phyloP scores from a whole-genome alignment of 305 asterid species.

The Fraxinus angustifolia region DNA sequence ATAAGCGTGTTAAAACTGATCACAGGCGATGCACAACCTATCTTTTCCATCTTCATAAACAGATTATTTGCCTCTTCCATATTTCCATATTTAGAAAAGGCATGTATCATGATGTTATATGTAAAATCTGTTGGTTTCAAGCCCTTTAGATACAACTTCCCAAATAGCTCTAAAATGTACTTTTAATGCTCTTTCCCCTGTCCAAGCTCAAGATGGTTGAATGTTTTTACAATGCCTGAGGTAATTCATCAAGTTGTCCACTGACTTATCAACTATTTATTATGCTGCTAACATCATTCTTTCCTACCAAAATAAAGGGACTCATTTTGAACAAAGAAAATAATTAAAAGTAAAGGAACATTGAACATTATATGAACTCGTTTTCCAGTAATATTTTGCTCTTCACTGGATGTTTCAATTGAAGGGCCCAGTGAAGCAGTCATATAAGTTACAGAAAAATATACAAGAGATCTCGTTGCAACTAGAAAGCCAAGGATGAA shows the following conservation, averaged over 20 bases:
- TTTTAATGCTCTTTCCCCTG: neutral
- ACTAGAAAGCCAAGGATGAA: neutral
- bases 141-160: constrained; percentile 43
- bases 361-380: neutral
- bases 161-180: constrained; percentile 32
- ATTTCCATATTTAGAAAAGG: constrained; percentile 50
- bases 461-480: neutral
- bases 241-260: neutral
- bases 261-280: neutral
- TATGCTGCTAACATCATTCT: neutral
- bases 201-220: neutral
- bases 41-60: neutral
- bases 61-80: constrained; percentile 41
- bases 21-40: constrained; percentile 15
- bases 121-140: constrained; percentile 42
- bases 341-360: neutral
- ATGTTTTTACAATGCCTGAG: neutral
- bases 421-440: neutral
- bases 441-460: neutral
- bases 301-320: neutral
- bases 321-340: neutral
- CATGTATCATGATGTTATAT: constrained; percentile 61
- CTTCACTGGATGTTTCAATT: neutral
- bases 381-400: neutral
- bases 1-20: constrained; percentile 53